Evolutionary conservation across 1,139 yeast species (phyloP).

Genomic region (Lodderomyces beijingensis): DNA sequence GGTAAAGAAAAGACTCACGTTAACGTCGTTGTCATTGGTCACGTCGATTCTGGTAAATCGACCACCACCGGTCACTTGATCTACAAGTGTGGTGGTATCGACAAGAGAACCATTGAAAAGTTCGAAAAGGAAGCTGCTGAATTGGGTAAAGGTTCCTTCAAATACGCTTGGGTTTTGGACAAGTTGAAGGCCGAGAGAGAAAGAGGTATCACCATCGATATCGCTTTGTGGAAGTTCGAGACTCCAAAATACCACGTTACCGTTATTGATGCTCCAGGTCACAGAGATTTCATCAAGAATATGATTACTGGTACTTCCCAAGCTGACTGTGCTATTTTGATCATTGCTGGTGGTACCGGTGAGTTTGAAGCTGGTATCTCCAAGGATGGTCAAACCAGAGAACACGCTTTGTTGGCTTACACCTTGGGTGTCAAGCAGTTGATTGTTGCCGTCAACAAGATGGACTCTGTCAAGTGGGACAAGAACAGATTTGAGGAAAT

Average conservation of each 20-base stretch:
- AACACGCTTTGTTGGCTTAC: constrained; percentile 86
- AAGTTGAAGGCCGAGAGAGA: constrained; percentile 95
- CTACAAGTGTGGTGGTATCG: constrained; percentile 89
- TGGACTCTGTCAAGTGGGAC: constrained; percentile 88
- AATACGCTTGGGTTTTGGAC: constrained; percentile 97
- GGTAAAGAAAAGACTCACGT: constrained; percentile 96
- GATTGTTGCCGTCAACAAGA: constrained; percentile 89
- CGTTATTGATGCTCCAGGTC: constrained; percentile 94
- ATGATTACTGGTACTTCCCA: constrained; percentile 93
- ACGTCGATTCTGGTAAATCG: constrained; percentile 98
- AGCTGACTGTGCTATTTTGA: constrained; percentile 89
- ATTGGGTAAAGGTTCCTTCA: constrained; percentile 97
- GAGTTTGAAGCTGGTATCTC: constrained; percentile 95
- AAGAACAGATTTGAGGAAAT: constrained; percentile 79
- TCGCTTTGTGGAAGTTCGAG: constrained; percentile 94
- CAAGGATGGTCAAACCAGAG: constrained; percentile 92
- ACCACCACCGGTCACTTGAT: constrained; percentile 99
- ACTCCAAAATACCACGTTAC: constrained; percentile 92
- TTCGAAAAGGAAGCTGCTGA: constrained; percentile 98
- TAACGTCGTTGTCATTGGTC: constrained; percentile 99
- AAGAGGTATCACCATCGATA: constrained; percentile 95
- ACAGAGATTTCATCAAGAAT: constrained; percentile 95
- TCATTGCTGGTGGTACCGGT: constrained; percentile 90
- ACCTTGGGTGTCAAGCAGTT: constrained; percentile 88
- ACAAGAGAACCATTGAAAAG: constrained; percentile 98